phyloP scores from a whole-genome alignment of 768 basidiomycete species.

The Collybia sp. region DNA sequence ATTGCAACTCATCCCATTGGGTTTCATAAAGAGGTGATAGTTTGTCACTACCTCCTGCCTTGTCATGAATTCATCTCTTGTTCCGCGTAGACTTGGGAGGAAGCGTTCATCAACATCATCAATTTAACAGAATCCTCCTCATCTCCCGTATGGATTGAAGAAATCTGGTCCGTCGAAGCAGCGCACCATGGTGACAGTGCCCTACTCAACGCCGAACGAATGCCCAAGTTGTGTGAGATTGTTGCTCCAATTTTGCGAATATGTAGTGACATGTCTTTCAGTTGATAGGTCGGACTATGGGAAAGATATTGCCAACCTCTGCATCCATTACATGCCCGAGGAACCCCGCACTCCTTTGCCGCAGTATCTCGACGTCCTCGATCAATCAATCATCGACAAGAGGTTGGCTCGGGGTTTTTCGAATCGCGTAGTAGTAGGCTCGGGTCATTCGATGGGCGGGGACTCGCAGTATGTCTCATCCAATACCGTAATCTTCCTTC shows the following conservation, averaged over 20 bases:
- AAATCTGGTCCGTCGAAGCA: constrained; percentile 20
- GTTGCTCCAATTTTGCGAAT: neutral
- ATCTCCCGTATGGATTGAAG: constrained; percentile 15
- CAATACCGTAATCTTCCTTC: neutral
- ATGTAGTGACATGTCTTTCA: constrained; percentile 1
- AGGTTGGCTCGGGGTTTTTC: constrained; percentile 11
- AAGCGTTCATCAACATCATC: constrained; percentile 14
- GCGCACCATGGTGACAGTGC: constrained; percentile 21
- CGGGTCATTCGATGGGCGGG: constrained; percentile 21
- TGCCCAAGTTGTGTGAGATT: constrained; percentile 16
- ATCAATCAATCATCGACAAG: neutral
- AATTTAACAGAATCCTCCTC: constrained; percentile 13
- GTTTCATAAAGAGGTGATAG: constrained; percentile 20
- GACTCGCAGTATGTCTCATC: constrained; percentile 14
- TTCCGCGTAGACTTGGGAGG: constrained; percentile 18
- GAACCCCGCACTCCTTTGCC: constrained; percentile 9
- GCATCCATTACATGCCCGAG: constrained; percentile 16
- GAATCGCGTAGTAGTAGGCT: constrained; percentile 11
- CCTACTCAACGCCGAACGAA: constrained; percentile 13
- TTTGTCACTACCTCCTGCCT: neutral
- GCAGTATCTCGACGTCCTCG: constrained; percentile 5
- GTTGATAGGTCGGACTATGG: constrained; percentile 21
- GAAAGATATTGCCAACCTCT: constrained; percentile 20
- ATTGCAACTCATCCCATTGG: constrained; percentile 19
- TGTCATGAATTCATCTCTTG: neutral